Base-by-base conservation (phyloP, 83 land plant genomes). In the Isoetes engelmannii region DNA sequence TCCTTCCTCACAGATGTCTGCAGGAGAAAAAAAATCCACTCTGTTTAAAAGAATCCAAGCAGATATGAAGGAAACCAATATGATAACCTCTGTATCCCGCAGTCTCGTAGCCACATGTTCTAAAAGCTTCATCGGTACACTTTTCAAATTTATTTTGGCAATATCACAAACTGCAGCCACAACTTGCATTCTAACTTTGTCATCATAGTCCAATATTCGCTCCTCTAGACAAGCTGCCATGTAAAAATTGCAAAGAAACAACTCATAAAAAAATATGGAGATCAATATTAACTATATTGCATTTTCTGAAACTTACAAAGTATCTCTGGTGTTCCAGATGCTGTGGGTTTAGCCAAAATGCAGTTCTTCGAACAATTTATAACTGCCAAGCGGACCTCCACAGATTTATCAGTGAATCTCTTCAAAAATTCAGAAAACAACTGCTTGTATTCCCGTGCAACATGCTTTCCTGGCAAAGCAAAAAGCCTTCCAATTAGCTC, bases 371-470 rank as follows among this genome's bases (percentile, higher is more conserved):
- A 79, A 74, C 84, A 79, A 7, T 84, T 83, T 61, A 94, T 82
- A 44, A 86, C 86, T 57, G 90, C 83, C 60, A 86, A 61, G 5
- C 99, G 80, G 57, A 94, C 88, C 19, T 83, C 86, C 19, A 76
- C 83, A 18, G 60, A 71, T 74, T 88, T 90, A 57, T 94, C 99
- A 64, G 88, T 79, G 78, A 90, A 71, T 63, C 96, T 84, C 72
- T 86, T 90, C 70, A 90, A 57, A 57, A 94, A 94, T 72, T 94
- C 99, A 4, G 81, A 73, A 71, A 88, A 90, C 4, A 94, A 74
- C 45, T 85, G 90, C 57, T 77, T 82, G 73, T 90, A 92, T n/a
- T 71, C 72, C 57, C 87, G 85, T 61, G 86, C 77, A 4, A 90
- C 79, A 54, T 78, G 48, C 54, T 67, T 77, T 4, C 82, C 88